phyloP scores from a whole-genome alignment of 805 yeast species.

The Myxozyma sirexii region DNA sequence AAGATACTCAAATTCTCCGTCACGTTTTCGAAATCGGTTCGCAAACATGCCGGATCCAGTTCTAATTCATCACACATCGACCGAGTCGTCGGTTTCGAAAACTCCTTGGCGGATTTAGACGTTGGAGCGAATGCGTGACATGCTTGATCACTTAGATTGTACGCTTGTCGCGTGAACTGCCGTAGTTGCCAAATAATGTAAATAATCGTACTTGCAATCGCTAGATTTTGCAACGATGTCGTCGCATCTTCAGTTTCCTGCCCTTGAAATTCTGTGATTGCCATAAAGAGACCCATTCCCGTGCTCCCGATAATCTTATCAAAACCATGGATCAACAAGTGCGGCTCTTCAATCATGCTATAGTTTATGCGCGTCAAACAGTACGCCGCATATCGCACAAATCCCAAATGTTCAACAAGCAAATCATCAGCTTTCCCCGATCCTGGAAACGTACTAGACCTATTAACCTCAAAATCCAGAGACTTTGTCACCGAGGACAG shows the following conservation, averaged over 20 bases:
- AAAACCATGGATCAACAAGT: slow-evolving; percentile 48
- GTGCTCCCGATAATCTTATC: slow-evolving; percentile 50
- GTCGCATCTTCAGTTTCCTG: neutral
- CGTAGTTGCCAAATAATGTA: slow-evolving; percentile 20
- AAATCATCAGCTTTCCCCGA: slow-evolving; percentile 33
- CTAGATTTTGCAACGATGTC: slow-evolving; percentile 7
- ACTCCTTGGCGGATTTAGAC: slow-evolving; percentile 14
- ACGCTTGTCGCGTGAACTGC: slow-evolving; percentile 18
- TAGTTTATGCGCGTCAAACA: slow-evolving; percentile 50
- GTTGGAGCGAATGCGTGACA: slow-evolving; percentile 19
- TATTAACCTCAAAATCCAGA: slow-evolving; percentile 16
- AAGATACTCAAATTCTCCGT: slow-evolving; percentile 4
- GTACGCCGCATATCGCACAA: slow-evolving; percentile 43
- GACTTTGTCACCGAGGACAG: slow-evolving; percentile 26
- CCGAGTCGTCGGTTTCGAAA: slow-evolving; percentile 2
- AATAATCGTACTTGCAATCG: slow-evolving; percentile 17
- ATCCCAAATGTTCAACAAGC: slow-evolving; percentile 38
- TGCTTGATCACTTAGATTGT: slow-evolving; percentile 19
- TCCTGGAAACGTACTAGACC: slow-evolving; percentile 41
- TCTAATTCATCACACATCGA: neutral
- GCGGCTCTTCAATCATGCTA: slow-evolving; percentile 55
- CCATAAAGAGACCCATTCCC: slow-evolving; percentile 40
- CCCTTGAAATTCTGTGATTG: slow-evolving; percentile 13
- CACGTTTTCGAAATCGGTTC: slow-evolving; percentile 8
- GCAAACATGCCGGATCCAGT: slow-evolving; percentile 11